Evolutionary conservation across 2,329 filamentous ascomycete genomes (phyloP), one percentile per base, ranked within the genome.

Genomic region (Tolypocladium inflatum): DNA sequence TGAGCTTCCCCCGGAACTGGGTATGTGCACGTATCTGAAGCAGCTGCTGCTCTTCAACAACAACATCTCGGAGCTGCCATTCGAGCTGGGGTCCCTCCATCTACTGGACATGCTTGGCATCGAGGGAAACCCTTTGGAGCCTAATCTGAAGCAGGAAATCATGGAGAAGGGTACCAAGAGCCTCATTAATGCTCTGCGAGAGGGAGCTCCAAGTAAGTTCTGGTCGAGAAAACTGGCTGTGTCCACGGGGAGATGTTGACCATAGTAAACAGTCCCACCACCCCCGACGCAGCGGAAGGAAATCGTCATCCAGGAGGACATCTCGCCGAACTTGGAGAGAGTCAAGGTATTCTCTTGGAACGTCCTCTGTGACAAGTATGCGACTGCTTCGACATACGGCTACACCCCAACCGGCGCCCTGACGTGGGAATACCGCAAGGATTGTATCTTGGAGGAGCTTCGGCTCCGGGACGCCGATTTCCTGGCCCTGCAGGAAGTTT

Each of bases 21-120:
- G 94, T 68, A 99, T 97, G 93, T 90, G 96, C 66, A 94, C 92
- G 35, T 94, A 92, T 65, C 78, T 99, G 57, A 91, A 90, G 74
- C 86, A 89, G 63, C 80, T 99, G 6, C 78, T 92, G 35, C 79
- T 97, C 2, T 97, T 96, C 71, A 91, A 96, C 76, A 99, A 99
- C 72, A 82, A 89, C 61, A 87, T 99, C 57, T 84, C 84, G 61
- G 86, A 84, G 26, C 79, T 99, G 33, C 94, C 94, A 1, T 88
- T 81, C 66, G 92, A 97, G 71, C 77, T 99, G 60, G 94, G 94
- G 9, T 94, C 91, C 37, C 78, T 99, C 21, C 93, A 92, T 73
- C 85, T 91, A 62, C 75, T 99, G 64, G 91, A 97, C 62, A 85
- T 92, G 70, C 80, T 99, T 15, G 94, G 93, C 30, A 88, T 97